phyloP scores from a whole-genome alignment of 495 filamentous ascomycete genomes.

The Tuber umbilicatum region DNA sequence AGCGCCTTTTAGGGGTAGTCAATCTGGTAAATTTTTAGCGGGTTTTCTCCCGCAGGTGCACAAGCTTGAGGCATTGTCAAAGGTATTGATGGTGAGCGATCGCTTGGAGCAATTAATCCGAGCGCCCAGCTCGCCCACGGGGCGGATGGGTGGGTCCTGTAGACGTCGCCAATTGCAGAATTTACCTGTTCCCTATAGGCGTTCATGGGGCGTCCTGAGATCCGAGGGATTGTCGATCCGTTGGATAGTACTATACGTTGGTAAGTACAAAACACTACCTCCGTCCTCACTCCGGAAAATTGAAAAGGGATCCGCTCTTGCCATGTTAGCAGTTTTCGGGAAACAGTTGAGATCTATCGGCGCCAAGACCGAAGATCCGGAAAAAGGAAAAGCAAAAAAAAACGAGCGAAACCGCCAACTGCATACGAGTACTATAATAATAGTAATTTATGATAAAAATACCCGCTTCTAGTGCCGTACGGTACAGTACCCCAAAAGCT shows the following conservation, averaged over 20 bases:
- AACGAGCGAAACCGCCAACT: background rate
- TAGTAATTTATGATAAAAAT: too few species aligned
- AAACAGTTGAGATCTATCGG: background rate
- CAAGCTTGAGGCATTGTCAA: background rate
- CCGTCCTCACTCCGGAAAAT: background rate
- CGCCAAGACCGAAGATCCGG: background rate
- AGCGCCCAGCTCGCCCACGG: background rate
- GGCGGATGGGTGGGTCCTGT: background rate
- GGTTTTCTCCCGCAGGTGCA: background rate
- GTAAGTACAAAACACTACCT: background rate
- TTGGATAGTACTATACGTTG: background rate
- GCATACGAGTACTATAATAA: too few species aligned
- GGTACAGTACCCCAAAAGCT: background rate
- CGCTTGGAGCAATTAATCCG: background rate
- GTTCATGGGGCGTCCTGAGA: background rate
- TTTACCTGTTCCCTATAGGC: background rate
- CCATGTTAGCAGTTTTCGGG: background rate
- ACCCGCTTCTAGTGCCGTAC: background rate
- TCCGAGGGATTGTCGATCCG: background rate
- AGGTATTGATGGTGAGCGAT: background rate
- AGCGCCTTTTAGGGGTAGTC: background rate
- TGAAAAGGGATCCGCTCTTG: background rate
- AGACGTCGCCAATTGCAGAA: background rate
- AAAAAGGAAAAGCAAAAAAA: too few species aligned
- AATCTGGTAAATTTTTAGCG: background rate